Evolutionary conservation across 2,329 filamentous ascomycete species (phyloP), one percentile per base, ranked within the genome.

Genomic region (Hymenoscyphus occultus): DNA sequence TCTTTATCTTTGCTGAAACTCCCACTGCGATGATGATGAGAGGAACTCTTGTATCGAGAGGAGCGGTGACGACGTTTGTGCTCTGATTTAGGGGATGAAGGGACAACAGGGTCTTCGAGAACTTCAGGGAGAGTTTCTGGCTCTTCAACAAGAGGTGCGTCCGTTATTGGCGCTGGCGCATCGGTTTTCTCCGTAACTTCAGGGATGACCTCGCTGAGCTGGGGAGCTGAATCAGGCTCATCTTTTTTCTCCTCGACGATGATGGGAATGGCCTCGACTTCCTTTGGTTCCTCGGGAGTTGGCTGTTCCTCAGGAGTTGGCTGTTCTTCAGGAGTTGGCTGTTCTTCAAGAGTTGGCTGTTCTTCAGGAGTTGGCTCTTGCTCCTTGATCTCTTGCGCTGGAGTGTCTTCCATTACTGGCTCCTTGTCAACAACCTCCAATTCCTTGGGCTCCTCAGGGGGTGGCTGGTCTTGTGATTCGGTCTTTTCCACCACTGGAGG

Each of bases 111-210:
- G 39, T 69, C 70, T 51, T 71, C 69, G 7, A 45, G 56, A 10
- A 68, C 66, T 16, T 62, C 61, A 35, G 67, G 56, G 32, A 72
- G 59, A 51, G 65, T 31, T 58, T 72, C 70, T 9, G 72, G 72
- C 57, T 73, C 71, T 45, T 70, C 69, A 35, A 72, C 71, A 32
- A 72, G 66, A 1, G 58, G 64, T 54, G 67, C 71, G 12, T 71
- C 71, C 0, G 68, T 71, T 5, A 67, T 62, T 16, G 60, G 59
- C n/a, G 59, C 63, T 40, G 40, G 45, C 9, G 19, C 45, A 39
- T 54, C 39, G n/a, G 54, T 42, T n/a, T 60, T 56, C n/a, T 60
- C 62, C 14, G 39, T 45, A 22, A 45, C n/a, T 9, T n/a, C 39
- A 22, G 56, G 16, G 28, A 14, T 35, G 54, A 16, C 54, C 14